Evolutionary conservation across 1,284 basidiomycete genomes (phyloP).

Genomic region (Sutorius eximius): DNA sequence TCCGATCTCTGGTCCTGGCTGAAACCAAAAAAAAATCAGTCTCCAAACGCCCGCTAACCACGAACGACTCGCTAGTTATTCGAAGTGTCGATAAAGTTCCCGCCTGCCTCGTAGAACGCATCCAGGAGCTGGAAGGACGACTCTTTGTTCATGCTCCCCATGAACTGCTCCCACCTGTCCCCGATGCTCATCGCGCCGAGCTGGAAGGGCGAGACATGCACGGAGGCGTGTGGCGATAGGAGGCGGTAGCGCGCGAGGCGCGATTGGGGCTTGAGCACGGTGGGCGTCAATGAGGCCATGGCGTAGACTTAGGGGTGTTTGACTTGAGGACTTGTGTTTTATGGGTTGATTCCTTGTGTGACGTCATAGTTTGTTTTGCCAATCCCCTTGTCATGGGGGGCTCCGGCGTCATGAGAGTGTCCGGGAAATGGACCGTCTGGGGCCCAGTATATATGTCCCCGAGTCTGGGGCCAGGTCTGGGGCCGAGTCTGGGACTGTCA

Average conservation of each 20-base stretch:
- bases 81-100: conserved; percentile 59
- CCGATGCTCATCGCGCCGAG: conserved; percentile 59
- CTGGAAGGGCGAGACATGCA: conserved; percentile 49
- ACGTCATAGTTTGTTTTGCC: conserved; percentile 1
- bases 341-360: background rate
- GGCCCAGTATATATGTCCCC: too few relatives aligned
- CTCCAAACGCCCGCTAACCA: background rate
- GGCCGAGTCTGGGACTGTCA: too few relatives aligned
- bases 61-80: conserved; percentile 41
- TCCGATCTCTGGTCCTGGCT: conserved; percentile 55
- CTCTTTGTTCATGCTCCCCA: conserved; percentile 48
- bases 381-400: too few relatives aligned
- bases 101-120: conserved; percentile 47
- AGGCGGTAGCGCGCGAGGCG: conserved; percentile 43
- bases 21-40: background rate
- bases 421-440: too few relatives aligned
- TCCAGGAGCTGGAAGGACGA: conserved; percentile 49
- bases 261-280: conserved; percentile 28
- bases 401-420: too few relatives aligned
- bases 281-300: conserved; percentile 4
- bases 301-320: background rate
- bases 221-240: conserved; percentile 40
- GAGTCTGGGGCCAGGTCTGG: too few relatives aligned
- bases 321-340: background rate
- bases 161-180: conserved; percentile 37